A percentile compares a stretch with the other conserved stretches of the same genome.
These are phyloP conservation scores for Pyrus betulifolia DNA, from an alignment of 306 rosid species.

Conservation along the genomic window DNA sequence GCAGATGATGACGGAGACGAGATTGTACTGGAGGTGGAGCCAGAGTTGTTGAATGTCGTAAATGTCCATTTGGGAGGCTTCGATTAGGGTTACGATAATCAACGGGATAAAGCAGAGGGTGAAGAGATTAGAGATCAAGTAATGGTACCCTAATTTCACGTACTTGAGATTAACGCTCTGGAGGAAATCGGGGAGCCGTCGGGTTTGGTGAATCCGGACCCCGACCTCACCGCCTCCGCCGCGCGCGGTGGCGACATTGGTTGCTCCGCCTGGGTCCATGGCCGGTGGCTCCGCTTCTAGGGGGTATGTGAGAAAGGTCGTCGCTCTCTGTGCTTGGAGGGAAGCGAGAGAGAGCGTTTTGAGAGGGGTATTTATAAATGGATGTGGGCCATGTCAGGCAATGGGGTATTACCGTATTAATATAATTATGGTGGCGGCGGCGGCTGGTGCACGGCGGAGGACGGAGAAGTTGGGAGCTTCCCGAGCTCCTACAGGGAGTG, in stretches of 20 bases:
- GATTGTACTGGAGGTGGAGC: conserved; percentile 69
- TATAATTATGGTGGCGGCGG: neutral
- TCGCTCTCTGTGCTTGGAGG: neutral
- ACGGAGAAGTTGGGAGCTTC: neutral
- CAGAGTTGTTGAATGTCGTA: conserved; percentile 48
- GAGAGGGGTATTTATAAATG: neutral
- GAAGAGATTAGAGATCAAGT: conserved; percentile 54
- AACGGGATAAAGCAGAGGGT: conserved; percentile 53
- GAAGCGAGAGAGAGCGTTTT: neutral
- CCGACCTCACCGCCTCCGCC: conserved; percentile 19
- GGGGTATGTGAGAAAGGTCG: neutral
- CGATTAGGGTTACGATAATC: conserved; percentile 47
- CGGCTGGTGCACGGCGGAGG: neutral
- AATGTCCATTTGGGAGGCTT: conserved; percentile 48
- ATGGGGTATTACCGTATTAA: neutral
- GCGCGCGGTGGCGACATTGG: conserved; percentile 11
- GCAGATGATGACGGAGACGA: conserved; percentile 40
- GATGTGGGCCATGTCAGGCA: neutral
- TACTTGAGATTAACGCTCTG: conserved; percentile 74
- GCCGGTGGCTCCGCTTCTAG: conserved; percentile 1
- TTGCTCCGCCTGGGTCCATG: conserved; percentile 40
- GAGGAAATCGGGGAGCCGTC: conserved; percentile 62
- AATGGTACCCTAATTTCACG: conserved; percentile 76
- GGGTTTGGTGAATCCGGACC: conserved; percentile 47
- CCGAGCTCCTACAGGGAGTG: neutral